phyloP scores from a whole-genome alignment of 1,284 basidiomycete genomes.

The Rhodotorula mucilaginosa region DNA sequence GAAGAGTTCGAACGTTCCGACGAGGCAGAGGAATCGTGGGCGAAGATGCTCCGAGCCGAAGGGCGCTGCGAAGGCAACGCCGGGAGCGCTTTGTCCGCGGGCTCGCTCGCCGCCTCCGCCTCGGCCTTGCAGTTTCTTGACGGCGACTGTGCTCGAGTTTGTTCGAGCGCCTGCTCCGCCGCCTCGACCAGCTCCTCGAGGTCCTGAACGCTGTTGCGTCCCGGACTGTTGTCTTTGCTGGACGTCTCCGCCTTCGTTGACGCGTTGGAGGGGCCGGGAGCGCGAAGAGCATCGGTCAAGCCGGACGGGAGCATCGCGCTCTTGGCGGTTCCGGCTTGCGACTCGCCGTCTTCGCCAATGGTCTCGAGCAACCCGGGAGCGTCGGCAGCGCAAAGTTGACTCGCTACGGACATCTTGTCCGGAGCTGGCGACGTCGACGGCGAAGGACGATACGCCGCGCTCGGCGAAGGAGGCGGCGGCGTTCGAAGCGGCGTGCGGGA shows the following conservation, averaged over 20 bases:
- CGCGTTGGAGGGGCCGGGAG: neutral
- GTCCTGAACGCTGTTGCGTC: constrained; percentile 23
- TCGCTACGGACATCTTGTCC: neutral
- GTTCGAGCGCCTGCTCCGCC: constrained; percentile 17
- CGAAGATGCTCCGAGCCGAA: constrained; percentile 21
- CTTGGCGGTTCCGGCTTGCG: constrained; percentile 43
- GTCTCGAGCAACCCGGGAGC: constrained; percentile 39
- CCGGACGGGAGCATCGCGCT: constrained; percentile 8
- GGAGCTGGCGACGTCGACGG: constrained; percentile 2
- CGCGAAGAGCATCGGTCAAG: neutral
- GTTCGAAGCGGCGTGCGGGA: neutral
- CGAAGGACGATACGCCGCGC: constrained; percentile 10
- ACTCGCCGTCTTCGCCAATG: constrained; percentile 47
- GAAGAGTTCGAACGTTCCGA: neutral
- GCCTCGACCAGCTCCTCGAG: constrained; percentile 33
- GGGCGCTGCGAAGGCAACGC: neutral
- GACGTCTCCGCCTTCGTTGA: neutral
- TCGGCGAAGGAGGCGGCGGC: constrained; percentile 35
- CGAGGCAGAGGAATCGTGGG: neutral
- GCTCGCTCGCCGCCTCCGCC: neutral
- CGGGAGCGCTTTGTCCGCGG: neutral
- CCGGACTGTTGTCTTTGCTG: neutral
- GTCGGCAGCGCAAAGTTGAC: neutral
- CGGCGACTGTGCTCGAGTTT: neutral
- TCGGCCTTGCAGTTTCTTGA: neutral